These are phyloP conservation scores for Solanum chacoense DNA, from an alignment of 305 asterid species.

Conservation along the genomic window DNA sequence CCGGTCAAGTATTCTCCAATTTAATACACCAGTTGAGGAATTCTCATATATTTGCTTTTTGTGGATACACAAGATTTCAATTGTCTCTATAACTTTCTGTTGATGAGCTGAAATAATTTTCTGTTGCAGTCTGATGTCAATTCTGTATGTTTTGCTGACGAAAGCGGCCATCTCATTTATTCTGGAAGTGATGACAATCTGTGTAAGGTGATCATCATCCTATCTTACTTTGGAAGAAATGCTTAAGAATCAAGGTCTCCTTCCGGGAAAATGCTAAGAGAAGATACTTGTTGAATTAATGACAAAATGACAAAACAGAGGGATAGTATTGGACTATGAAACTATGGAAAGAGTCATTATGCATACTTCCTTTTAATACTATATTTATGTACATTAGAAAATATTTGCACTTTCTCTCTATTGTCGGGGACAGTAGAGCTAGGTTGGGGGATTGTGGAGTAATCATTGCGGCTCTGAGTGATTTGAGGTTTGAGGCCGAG, in stretches of 20 bases:
- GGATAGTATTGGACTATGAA: not conserved
- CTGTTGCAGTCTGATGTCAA: slow-evolving; percentile 79
- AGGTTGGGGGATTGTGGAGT: not conserved
- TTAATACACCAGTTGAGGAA: not conserved
- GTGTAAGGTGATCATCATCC: slow-evolving; percentile 51
- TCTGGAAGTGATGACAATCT: slow-evolving; percentile 88
- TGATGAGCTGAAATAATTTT: not conserved
- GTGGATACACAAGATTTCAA: not conserved
- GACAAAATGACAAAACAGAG: not conserved
- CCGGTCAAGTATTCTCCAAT: not conserved
- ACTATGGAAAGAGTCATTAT: not conserved
- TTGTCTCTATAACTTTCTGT: not conserved
- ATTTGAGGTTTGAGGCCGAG: not conserved
- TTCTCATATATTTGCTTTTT: not conserved
- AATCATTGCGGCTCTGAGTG: not conserved
- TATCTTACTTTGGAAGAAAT: not conserved
- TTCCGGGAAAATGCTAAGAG: not conserved
- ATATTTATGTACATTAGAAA: not conserved
- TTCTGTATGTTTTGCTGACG: slow-evolving; percentile 92
- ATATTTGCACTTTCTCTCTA: not conserved
- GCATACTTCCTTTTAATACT: not conserved
- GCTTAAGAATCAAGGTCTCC: not conserved
- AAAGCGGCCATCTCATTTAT: slow-evolving; percentile 73
- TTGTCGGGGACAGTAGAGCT: not conserved
- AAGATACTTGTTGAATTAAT: not conserved